Base-by-base conservation (phyloP, 176 grass and related monocot species). In the Phoenix dactylifera region DNA sequence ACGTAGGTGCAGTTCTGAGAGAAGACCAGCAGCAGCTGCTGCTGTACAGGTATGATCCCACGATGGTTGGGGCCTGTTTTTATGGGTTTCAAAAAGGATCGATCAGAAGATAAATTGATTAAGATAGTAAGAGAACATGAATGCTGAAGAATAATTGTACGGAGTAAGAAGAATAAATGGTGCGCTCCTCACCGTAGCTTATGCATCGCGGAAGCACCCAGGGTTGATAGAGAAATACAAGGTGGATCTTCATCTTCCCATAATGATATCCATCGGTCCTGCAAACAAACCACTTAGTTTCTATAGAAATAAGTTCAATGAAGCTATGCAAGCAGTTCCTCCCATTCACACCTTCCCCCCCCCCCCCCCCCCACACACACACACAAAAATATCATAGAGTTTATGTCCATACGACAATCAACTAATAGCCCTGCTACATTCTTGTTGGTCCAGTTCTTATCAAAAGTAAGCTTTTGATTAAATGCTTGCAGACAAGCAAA, bases 21-120 rank as follows among this genome's bases (percentile, higher is more conserved):
- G 83, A 26, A 97, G 77, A 9, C 92, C 87, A 39, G 87, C 77
- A 52, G 81, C 84, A 25, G 92, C 92, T 26, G 92, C 87, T 1
- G 92, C 87, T 0, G 87, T 91, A 63, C 92, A 90, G 56, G 92
- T 91, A 32, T 80, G 74, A 69, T 97, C 92, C 92, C 87, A 97
- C 35, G 81, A 72, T 24, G 92, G 92, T 63, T 96, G 92, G 3
- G 92, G 87, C 65, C 87, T 95, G 74, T 72, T 79, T 69, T 17
- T 50, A 48, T 1, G 18, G 50, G 20, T 7, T 48, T 77, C 54
- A 67, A 59, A 19, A 53, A 53, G 71, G 52, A 56, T 56, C 3
- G 54, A 22, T 10, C 22, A 23, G 22, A 56, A 14, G 22, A 56
- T 20, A 22, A 56, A 56, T 56, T 7, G 22, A 20, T 23, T 56